phyloP scores from a whole-genome alignment of 1,139 yeast species.

The Yamadazyma oceani region DNA sequence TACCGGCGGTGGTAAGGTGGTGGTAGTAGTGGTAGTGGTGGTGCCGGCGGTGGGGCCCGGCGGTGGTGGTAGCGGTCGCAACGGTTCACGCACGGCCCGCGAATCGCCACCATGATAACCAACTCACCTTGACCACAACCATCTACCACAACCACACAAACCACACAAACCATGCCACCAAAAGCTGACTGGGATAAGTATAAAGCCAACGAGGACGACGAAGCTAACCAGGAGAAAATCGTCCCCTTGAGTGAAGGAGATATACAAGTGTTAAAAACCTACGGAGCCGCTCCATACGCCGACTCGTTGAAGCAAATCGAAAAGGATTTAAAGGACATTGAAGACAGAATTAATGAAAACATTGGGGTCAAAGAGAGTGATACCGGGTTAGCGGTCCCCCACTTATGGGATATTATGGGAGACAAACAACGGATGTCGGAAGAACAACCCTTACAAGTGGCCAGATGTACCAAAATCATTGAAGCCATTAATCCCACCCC shows the following conservation, averaged over 20 bases:
- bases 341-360: conserved; percentile 85
- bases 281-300: conserved; percentile 97
- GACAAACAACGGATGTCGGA: conserved; percentile 91
- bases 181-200: conserved; percentile 97
- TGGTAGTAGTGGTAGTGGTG: too few species aligned
- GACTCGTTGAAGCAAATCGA: conserved; percentile 76
- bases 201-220: conserved; percentile 71
- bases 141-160: background rate
- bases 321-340: conserved; percentile 79
- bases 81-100: background rate
- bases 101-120: background rate
- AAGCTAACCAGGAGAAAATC: conserved; percentile 65
- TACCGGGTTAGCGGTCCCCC: conserved; percentile 94
- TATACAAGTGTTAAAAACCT: conserved; percentile 92
- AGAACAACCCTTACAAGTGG: conserved; percentile 96
- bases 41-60: too few species aligned
- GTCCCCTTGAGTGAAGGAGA: conserved; percentile 93
- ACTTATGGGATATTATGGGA: conserved; percentile 96
- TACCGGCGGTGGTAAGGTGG: too few species aligned
- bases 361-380: conserved; percentile 93
- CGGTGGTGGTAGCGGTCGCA: too few species aligned
- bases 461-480: conserved; percentile 96
- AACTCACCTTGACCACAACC: background rate
- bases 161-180: conserved; percentile 58
- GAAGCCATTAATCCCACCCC: conserved; percentile 51